Percentiles rank a stretch among this genome's conserved stretches.
These are phyloP conservation scores for Podila epigama DNA, from an alignment of 192 early-diverging fungal genomes.

Conservation along the genomic window DNA sequence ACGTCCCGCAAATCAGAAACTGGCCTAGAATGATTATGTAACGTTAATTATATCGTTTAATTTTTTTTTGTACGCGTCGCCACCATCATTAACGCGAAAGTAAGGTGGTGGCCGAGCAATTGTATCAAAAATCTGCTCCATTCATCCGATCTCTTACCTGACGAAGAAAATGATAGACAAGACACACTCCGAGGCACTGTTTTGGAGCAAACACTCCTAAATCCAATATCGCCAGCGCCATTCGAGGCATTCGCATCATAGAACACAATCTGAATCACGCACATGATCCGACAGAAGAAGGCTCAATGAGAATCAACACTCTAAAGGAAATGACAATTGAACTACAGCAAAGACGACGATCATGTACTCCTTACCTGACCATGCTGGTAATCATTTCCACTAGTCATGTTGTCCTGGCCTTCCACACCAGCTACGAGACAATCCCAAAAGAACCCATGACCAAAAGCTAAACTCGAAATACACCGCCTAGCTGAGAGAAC, in stretches of 20 bases:
- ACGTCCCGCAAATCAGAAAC: conserved; percentile 26
- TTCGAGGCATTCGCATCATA: conserved; percentile 21
- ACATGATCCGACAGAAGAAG: neutral
- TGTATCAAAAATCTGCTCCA: neutral
- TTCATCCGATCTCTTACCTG: conserved; percentile 4
- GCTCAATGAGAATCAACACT: neutral
- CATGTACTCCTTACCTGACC: conserved; percentile 22
- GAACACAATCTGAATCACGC: conserved; percentile 8
- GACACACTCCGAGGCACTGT: conserved; percentile 13
- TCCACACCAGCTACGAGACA: conserved; percentile 28
- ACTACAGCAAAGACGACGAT: no score
- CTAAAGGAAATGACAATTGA: neutral
- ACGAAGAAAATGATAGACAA: conserved; percentile 17
- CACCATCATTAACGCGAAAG: no score
- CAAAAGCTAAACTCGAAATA: conserved; percentile 26
- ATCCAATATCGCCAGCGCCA: conserved; percentile 9
- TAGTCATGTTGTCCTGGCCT: neutral
- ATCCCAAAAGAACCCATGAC: conserved; percentile 33
- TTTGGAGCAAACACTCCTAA: neutral
- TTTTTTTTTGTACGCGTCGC: no score
- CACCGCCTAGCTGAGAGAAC: neutral
- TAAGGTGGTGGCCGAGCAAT: no score
- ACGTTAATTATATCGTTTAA: neutral
- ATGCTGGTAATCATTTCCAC: neutral
- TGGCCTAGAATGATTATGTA: neutral